Conservation (phyloP, 257 asterid species). For the Eucommia ulmoides region DNA sequence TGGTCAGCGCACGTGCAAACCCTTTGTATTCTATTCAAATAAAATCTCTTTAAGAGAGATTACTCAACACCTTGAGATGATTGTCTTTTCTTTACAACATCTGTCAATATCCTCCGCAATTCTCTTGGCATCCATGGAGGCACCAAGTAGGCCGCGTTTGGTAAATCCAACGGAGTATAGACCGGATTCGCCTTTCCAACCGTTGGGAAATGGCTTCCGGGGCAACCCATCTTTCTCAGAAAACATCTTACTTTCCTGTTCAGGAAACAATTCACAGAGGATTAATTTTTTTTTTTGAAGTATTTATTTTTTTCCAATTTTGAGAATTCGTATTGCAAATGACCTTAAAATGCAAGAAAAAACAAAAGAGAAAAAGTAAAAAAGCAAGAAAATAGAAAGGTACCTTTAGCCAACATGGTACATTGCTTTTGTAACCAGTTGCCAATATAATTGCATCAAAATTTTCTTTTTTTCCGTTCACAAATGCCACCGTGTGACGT, state of each 20-base stretch:
- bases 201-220: constrained; percentile 11
- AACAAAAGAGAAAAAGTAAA: not conserved
- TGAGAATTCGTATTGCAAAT: too few species aligned
- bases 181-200: constrained; percentile 15
- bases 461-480: constrained; percentile 11
- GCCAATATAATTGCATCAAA: constrained; percentile 19
- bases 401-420: constrained; percentile 22
- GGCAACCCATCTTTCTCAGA: constrained; percentile 11
- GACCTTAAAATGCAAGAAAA: not conserved
- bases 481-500: constrained; percentile 12
- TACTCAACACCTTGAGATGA: too few species aligned
- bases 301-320: too few species aligned
- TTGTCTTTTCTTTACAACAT: not conserved
- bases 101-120: constrained; percentile 14
- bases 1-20: too few species aligned
- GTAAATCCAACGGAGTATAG: constrained; percentile 19
- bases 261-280: not conserved
- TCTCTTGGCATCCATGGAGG: constrained; percentile 16
- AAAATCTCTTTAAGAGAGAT: too few species aligned
- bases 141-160: constrained; percentile 19
- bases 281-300: too few species aligned
- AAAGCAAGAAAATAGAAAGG: too few species aligned
- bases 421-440: constrained; percentile 21
- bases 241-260: constrained; percentile 11
- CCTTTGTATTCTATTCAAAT: too few species aligned